Base-by-base conservation (phyloP, 2,329 filamentous ascomycete genomes). In the Colletotrichum chlorophyti region DNA sequence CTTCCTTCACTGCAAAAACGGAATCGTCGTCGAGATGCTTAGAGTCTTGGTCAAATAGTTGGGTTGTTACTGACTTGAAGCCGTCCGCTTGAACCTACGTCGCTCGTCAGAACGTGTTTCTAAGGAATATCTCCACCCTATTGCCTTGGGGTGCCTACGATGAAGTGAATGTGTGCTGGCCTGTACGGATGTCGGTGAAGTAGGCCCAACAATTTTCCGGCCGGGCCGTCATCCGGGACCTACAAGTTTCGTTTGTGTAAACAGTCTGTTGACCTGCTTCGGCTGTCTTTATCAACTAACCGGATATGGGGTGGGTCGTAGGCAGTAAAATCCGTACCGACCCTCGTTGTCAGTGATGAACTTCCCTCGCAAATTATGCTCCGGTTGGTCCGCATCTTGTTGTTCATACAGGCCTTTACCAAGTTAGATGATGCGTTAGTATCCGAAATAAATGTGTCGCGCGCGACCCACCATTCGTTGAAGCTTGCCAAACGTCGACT, bases 401-500 rank as follows among this genome's bases (percentile, higher is more conserved):
- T 89, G 85, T 72, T 90, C 87, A 64, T 85, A 85, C 15, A 65
- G 24, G 4, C 55, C 55, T 63, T 21, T 34, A 7, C 27, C 72
- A 24, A 15, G 9, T 48, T 6, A 54, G 34, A n/a, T 12, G 19
- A 15, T n/a, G n/a, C 21, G 14, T 24, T 14, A 29, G 12, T 3
- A n/a, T n/a, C n/a, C n/a, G n/a, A 19, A 27, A 23, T 17, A 29
- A 14, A 23, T 14, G 26, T 4, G n/a, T 19, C 7, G n/a, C 12
- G 7, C 17, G 6, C 1, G 24, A 4, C 70, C 68, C 72, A 73
- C 84, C 79, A 67, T 94, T 93, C 27, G 91, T 89, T 0, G 85
- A 89, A 0, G 90, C 89, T 68, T 93, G 87, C 91, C 91, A 95
- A 49, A 93, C 82, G 68, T 94, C 91, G 31, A 95, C 80, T 19